Percentiles rank a stretch among this genome's conserved stretches.
Conservation (phyloP, 495 filamentous ascomycete genomes). For the Aspergillus ostianus region DNA sequence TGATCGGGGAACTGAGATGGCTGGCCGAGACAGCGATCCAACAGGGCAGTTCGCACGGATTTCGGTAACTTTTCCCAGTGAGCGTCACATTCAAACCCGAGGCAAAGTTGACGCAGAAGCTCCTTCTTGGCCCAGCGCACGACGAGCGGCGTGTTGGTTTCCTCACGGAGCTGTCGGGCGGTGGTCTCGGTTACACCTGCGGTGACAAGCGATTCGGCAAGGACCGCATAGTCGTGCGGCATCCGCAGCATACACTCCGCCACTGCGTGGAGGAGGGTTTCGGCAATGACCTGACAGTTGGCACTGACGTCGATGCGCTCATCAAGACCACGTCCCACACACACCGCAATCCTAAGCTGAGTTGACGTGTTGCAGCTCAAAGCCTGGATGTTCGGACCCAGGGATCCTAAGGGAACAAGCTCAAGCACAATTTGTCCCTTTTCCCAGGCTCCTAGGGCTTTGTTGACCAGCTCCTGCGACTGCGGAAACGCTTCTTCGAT, state of each 20-base stretch:
- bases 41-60: conserved; percentile 32
- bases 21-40: conserved; percentile 40
- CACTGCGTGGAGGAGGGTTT: conserved; percentile 54
- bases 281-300: conserved; percentile 51
- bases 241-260: conserved; percentile 48
- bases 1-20: conserved; percentile 26
- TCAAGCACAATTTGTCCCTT: conserved; percentile 44
- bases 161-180: conserved; percentile 36
- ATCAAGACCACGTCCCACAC: conserved; percentile 37
- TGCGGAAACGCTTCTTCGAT: conserved; percentile 47
- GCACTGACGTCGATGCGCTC: conserved; percentile 41
- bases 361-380: conserved; percentile 41
- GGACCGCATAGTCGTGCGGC: conserved; percentile 48
- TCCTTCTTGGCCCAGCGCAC: conserved; percentile 45
- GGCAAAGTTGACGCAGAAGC: conserved; percentile 40
- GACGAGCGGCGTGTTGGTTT: conserved; percentile 31
- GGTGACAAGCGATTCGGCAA: conserved; percentile 47
- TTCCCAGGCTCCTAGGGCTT: conserved; percentile 41
- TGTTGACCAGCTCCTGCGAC: conserved; percentile 38
- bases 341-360: conserved; percentile 41
- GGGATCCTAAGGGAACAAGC: conserved; percentile 40
- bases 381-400: conserved; percentile 46
- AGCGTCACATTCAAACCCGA: conserved; percentile 41
- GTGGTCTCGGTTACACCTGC: conserved; percentile 39
- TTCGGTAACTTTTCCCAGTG: conserved; percentile 44